Evolutionary conservation across 805 yeast genomes (phyloP), one percentile per base, ranked within the genome.

Genomic region (Teunomyces kruisii): DNA sequence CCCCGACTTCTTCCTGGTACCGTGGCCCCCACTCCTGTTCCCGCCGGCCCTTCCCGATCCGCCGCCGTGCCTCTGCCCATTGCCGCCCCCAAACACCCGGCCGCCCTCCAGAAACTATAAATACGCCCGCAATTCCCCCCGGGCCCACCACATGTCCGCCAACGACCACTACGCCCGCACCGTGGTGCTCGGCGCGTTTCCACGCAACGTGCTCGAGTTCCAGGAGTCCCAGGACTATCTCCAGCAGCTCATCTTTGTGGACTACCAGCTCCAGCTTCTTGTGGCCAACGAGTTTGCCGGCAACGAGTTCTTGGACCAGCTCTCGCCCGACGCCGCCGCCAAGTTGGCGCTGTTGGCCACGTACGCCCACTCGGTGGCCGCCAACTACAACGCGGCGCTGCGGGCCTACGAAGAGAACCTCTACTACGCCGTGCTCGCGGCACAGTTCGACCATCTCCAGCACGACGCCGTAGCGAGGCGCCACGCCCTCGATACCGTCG

Each of bases 121-220:
- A n/a, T n/a, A n/a, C n/a, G n/a, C n/a, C n/a, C n/a, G n/a, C n/a
- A n/a, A n/a, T n/a, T n/a, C n/a, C n/a, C n/a, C n/a, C n/a, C n/a
- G n/a, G n/a, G n/a, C n/a, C 32, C 32, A 14, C 32, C 9, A 6
- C 32, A 26, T 27, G 40, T 48, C 60, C 28, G 51, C 51, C n/a
- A 54, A 64, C 46, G 70, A 61, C 28, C 45, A 49, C 39, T 54
- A 55, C 40, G 30, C 62, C 39, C 52, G 48, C 35, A 61, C 67
- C 4, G 58, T 72, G 43, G 57, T 56, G 38, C 49, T 68, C 32
- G 74, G 75, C 16, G 56, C 68, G 39, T 72, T 70, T 40, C 77
- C 77, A 9, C 52, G 47, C 42, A 50, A 62, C 27, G 70, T 70
- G 29, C 48, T 57, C 30, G 56, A 52, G n/a, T 67, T 59, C 45